Conservation (phyloP, 768 basidiomycete genomes). For the Trametes elegans region DNA sequence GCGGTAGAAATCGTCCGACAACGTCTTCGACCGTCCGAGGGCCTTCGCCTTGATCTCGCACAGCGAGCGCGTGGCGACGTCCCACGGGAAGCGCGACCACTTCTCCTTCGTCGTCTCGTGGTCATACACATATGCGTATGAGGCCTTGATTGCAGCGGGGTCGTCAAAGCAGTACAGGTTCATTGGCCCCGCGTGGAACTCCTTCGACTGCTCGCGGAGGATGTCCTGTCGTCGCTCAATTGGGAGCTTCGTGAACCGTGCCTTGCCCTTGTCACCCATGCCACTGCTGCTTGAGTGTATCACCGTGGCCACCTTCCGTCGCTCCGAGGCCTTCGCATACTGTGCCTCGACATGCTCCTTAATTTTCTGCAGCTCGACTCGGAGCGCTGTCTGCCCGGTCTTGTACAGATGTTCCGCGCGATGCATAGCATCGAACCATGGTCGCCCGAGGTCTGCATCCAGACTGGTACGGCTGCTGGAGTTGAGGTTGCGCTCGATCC, state of each 20-base stretch:
- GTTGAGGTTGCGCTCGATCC: conserved; percentile 33
- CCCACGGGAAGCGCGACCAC: conserved; percentile 49
- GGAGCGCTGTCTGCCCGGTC: conserved; percentile 17
- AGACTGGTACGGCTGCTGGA: neutral
- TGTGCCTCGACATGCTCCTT: conserved; percentile 38
- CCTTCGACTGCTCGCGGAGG: conserved; percentile 41
- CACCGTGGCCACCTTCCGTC: neutral
- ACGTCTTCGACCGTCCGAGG: conserved; percentile 33
- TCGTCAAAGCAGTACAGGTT: conserved; percentile 31
- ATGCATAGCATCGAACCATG: conserved; percentile 36
- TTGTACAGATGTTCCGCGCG: conserved; percentile 19
- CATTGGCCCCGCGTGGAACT: conserved; percentile 37
- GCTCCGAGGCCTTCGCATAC: conserved; percentile 5
- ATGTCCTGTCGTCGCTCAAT: conserved; percentile 50
- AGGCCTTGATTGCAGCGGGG: conserved; percentile 43
- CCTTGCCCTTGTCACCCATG: no score
- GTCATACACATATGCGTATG: conserved; percentile 49
- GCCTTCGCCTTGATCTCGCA: conserved; percentile 47
- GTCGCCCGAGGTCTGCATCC: conserved; percentile 33
- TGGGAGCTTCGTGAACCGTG: conserved; percentile 34
- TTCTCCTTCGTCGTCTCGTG: conserved; percentile 8
- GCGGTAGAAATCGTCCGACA: conserved; percentile 45
- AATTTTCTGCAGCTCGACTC: conserved; percentile 38
- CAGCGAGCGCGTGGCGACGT: conserved; percentile 54
- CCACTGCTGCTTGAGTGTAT: neutral